These are phyloP conservation scores for Phylloporus arenicola DNA, from an alignment of 768 basidiomycete species.

Conservation along the genomic window DNA sequence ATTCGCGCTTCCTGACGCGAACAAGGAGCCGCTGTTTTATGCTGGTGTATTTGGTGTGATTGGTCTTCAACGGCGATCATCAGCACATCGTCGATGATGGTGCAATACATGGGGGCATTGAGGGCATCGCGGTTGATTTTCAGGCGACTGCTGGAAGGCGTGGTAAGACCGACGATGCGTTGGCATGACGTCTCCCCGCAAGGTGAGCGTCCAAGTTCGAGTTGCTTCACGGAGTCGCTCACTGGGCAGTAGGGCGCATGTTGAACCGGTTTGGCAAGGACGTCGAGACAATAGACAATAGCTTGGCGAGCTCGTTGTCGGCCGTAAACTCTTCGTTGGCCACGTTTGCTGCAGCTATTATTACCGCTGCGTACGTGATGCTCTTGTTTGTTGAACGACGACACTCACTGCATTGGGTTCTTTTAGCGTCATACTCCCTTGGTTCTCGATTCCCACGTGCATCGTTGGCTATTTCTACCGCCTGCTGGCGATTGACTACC, in stretches of 20 bases:
- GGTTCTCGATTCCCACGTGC: conserved; percentile 72
- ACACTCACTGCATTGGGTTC: neutral
- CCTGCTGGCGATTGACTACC: conserved; percentile 61
- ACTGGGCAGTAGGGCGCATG: conserved; percentile 54
- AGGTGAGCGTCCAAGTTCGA: conserved; percentile 33
- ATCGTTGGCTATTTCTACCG: conserved; percentile 74
- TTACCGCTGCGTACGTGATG: conserved; percentile 58
- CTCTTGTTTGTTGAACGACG: conserved; percentile 5
- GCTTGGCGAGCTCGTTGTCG: conserved; percentile 61
- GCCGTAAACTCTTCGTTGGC: conserved; percentile 76
- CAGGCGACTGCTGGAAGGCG: conserved; percentile 55
- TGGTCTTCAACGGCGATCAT: conserved; percentile 46
- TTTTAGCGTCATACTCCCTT: conserved; percentile 65
- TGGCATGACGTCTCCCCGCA: conserved; percentile 82
- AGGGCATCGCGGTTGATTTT: conserved; percentile 34
- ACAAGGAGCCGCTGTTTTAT: conserved; percentile 65
- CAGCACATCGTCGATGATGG: conserved; percentile 40
- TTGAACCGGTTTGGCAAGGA: conserved; percentile 86
- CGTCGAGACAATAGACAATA: conserved; percentile 80
- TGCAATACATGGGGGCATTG: conserved; percentile 54
- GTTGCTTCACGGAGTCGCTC: neutral
- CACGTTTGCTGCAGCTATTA: conserved; percentile 67
- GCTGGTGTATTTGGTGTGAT: conserved; percentile 63
- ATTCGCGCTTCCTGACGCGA: conserved; percentile 42
- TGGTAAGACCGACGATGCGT: conserved; percentile 79